Percentiles rank a stretch among this genome's conserved stretches.
phyloP scores from a whole-genome alignment of 148 eudicot species.

The Polygonum maritimum region DNA sequence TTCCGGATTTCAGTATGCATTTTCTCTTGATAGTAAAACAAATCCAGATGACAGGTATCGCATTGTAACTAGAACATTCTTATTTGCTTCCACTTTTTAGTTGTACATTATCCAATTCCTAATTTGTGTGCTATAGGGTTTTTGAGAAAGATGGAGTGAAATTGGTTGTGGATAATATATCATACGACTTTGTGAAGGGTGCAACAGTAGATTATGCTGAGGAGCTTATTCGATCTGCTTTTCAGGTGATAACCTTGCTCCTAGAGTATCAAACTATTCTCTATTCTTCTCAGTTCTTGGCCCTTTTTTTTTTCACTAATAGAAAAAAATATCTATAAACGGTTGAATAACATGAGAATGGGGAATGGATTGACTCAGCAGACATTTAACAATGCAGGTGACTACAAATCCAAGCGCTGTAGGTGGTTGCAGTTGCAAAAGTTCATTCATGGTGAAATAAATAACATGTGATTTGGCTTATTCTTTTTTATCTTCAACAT shows the following conservation, averaged over 20 bases:
- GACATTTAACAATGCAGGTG: slow-evolving; percentile 41
- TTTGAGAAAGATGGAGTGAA: slow-evolving; percentile 89
- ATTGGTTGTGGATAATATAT: slow-evolving; percentile 82
- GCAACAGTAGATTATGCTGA: slow-evolving; percentile 94
- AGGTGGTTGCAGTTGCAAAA: slow-evolving; percentile 92
- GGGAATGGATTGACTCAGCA: background rate
- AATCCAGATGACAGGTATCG: slow-evolving; percentile 70
- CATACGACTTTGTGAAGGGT: slow-evolving; percentile 93
- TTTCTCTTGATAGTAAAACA: slow-evolving; percentile 64
- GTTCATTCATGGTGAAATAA: slow-evolving; percentile 81
- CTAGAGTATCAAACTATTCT: background rate
- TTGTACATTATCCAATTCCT: background rate
- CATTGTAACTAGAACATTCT: background rate
- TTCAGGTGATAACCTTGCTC: slow-evolving; percentile 43
- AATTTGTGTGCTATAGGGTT: slow-evolving; percentile 33
- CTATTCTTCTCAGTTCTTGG: no score
- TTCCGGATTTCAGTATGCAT: slow-evolving; percentile 94
- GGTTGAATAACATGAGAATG: background rate
- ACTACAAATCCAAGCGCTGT: slow-evolving; percentile 88
- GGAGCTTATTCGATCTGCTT: slow-evolving; percentile 96
- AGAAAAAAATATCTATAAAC: no score
- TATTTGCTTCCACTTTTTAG: background rate
- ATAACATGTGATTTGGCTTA: background rate
- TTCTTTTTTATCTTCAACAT: background rate
- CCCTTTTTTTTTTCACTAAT: no score